Evolutionary conservation across 306 rosid species (phyloP).

Genomic region (Crataegus laevigata): DNA sequence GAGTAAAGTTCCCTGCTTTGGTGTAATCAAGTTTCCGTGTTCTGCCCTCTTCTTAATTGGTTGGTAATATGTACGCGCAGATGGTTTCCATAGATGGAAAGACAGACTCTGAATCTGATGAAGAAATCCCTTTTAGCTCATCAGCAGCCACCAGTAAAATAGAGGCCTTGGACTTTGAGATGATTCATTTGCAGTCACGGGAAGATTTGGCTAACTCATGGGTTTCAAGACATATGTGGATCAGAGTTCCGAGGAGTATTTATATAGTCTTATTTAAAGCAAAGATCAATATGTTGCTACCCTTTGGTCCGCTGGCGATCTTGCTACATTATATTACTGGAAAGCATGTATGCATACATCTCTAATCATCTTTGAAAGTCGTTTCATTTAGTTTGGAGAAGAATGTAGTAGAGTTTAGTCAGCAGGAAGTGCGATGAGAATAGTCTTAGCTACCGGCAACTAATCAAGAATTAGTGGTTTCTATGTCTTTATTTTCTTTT

Average conservation of each 20-base stretch:
- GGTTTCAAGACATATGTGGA: conserved; percentile 20
- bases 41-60: neutral
- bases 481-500: neutral
- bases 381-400: conserved; percentile 4
- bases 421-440: neutral
- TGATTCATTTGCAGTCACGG: conserved; percentile 14
- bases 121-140: conserved; percentile 42
- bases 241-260: conserved; percentile 36
- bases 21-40: neutral
- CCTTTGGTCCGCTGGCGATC: conserved; percentile 80
- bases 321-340: conserved; percentile 50
- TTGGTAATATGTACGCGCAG: conserved; percentile 17
- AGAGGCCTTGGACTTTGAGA: conserved; percentile 44
- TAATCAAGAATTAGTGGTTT: neutral
- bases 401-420: neutral
- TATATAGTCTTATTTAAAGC: conserved; percentile 58
- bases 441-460: neutral
- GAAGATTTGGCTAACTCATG: conserved; percentile 26
- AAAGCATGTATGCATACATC: conserved; percentile 50
- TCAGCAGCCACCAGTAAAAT: conserved; percentile 32
- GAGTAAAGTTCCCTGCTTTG: neutral
- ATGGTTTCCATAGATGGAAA: conserved; percentile 44
- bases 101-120: conserved; percentile 43
- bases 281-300: conserved; percentile 69
- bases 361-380: neutral